Evolutionary conservation across 1,139 yeast species (phyloP), one percentile per base, ranked within the genome.

Genomic region (Debaryomyces robertsiae): DNA sequence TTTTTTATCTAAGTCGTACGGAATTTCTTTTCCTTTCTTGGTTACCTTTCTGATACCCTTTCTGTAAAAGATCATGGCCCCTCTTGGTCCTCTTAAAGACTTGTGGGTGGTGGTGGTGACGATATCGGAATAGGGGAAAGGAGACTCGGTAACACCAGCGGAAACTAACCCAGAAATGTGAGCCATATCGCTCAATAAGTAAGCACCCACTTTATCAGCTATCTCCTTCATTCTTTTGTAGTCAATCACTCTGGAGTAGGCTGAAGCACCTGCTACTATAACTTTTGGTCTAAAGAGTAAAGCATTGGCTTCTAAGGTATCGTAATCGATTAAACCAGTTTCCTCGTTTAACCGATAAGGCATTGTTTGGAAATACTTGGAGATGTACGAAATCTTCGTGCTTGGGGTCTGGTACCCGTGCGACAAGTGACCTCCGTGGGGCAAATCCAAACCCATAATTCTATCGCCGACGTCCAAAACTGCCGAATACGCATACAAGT

Each of bases 71-170:
- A 91, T 91, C 96, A 91, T 90, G 40, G 98, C 96, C 63, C 98
- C 98, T 77, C 98, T 86, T 67, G 98, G 98, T 34, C 98, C 98
- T 75, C 98, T 85, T 60, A 91, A 80, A 23, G 96, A 89, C 74
- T 91, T 91, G 75, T 91, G 98, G 39, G 98, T 90, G 46, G 98
- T 91, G 53, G 98, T 91, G 52, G 98, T 91, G 62, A 91, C 98
- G 51, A 91, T 86, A 63, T 91, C 98, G 40, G 97, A 88, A 68
- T 82, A 84, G 62, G 89, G 93, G 76, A 91, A 91, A 47, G 98
- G 98, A 37, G 95, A 84, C 42, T 84, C 89, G 37, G 91, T 85
- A 45, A 90, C 96, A 51, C 88, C 90, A 44, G 97, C 96, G 48
- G 96, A 85, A 47, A 91, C 89, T 53, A 91, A 76, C 53, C 98